These are phyloP conservation scores for Pythium aquatile DNA, from an alignment of 352 stramenopile genomes.

Conservation along the genomic window DNA sequence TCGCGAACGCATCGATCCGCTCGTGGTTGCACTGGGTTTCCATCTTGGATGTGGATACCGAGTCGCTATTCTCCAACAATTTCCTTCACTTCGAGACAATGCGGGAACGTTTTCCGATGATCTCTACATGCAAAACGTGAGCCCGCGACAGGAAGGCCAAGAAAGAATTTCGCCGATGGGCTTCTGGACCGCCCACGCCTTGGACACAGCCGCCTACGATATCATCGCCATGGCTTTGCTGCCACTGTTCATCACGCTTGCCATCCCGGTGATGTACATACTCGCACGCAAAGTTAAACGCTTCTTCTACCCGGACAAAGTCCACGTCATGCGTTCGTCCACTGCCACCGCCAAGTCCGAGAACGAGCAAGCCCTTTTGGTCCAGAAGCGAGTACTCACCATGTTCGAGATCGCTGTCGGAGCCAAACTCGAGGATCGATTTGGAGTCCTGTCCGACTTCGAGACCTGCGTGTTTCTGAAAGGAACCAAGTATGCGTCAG, in stretches of 20 bases:
- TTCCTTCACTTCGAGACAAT: constrained; percentile 13
- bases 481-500: constrained; percentile 31
- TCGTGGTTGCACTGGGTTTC: constrained; percentile 8
- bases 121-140: background rate
- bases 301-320: constrained; percentile 1
- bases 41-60: constrained; percentile 7
- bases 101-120: constrained; percentile 27
- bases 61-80: background rate
- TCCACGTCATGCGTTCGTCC: background rate
- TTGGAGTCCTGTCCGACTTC: constrained; percentile 35
- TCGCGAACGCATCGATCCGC: constrained; percentile 17
- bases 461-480: constrained; percentile 43
- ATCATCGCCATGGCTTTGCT: background rate
- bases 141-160: background rate
- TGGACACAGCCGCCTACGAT: background rate
- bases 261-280: constrained; percentile 4
- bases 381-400: constrained; percentile 5
- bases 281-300: constrained; percentile 23
- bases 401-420: constrained; percentile 19
- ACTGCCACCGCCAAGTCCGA: background rate
- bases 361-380: background rate
- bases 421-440: constrained; percentile 15
- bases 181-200: constrained; percentile 20
- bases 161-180: constrained; percentile 27
- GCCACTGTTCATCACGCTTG: background rate